A percentile compares a stretch with the other conserved stretches of the same genome.
phyloP scores from a whole-genome alignment of 371 early-diverging fungal genomes.

The Synchytrium microbalum region DNA sequence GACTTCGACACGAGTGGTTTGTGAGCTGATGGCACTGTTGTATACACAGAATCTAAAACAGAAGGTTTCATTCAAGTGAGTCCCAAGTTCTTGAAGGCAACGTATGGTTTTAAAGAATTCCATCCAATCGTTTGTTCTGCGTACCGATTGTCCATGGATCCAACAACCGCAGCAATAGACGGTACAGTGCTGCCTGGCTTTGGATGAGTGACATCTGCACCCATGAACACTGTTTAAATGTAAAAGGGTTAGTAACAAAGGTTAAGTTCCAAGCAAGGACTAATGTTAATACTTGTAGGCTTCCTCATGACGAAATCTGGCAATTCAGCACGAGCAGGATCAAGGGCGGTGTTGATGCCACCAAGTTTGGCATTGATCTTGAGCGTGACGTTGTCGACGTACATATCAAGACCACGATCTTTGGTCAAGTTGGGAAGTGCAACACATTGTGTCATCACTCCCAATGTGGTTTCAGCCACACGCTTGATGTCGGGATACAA shows the following conservation, averaged over 20 bases:
- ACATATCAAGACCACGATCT: slow-evolving; percentile 13
- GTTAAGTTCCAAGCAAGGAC: background rate
- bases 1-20: slow-evolving; percentile 41
- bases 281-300: background rate
- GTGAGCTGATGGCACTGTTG: slow-evolving; percentile 26
- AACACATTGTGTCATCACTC: slow-evolving; percentile 30
- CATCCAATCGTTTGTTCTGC: too few species aligned
- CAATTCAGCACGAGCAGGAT: background rate
- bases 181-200: slow-evolving; percentile 29
- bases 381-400: slow-evolving; percentile 39
- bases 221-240: slow-evolving; percentile 39
- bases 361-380: slow-evolving; percentile 54
- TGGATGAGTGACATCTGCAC: slow-evolving; percentile 58
- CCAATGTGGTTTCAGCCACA: slow-evolving; percentile 18
- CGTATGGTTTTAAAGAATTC: background rate
- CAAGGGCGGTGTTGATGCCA: slow-evolving; percentile 36
- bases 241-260: too few species aligned
- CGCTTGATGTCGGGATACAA: slow-evolving; percentile 19
- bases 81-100: background rate
- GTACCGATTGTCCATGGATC: slow-evolving; percentile 19
- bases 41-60: slow-evolving; percentile 35
- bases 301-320: background rate
- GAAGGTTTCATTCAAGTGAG: slow-evolving; percentile 14
- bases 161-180: slow-evolving; percentile 36
- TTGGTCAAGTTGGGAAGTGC: slow-evolving; percentile 10